Evolutionary conservation across 345 rosid species (phyloP), one percentile per base, ranked within the genome.

Genomic region (Laguncularia racemosa): DNA sequence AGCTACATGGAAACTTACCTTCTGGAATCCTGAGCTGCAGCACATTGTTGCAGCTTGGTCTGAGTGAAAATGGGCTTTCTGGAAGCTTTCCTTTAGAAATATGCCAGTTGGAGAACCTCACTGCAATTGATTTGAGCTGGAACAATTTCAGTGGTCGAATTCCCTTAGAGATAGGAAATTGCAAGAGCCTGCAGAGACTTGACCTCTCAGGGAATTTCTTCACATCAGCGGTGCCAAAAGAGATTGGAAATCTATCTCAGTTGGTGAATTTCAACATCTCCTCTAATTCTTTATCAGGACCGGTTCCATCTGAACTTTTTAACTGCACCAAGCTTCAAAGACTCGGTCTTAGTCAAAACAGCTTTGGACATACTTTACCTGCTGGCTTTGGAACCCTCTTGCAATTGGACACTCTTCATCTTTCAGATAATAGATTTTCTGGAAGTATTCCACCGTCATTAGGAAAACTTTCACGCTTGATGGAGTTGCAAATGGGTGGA

Each of bases 401-500:
- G 64, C 91, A 85, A 66, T 81, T 93, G 6, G 99, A 93, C 81
- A 79, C 89, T 71, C 88, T 93, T 55, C 75, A 58, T 72, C 82
- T 89, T 59, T 89, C 97, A 0, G 99, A 89, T 26, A 93, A 87
- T 65, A 78, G 69, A 57, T 75, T 93, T 56, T 86, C 99, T 3
- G 95, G 88, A 18, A 49, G 61, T 50, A 79, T 93, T 65, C 97
- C 99, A 2, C 71, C 71, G 18, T 62, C 89, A 50, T 47, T 93
- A 16, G 97, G 97, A 53, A 82, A 80, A 44, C 75, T 93, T 38
- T 73, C 83, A 6, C 97, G 76, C 71, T 71, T 93, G 64, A 87
- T 86, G 0, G 96, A 89, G 79, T 63, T 93, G 57, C 95, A 89
- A 68, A 87, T 93, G 99, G 99, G 97, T 38, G 91, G 89, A 55